Evolutionary conservation across 441 rosid genomes (phyloP).

Genomic region (Arabidopsis hybrid): DNA sequence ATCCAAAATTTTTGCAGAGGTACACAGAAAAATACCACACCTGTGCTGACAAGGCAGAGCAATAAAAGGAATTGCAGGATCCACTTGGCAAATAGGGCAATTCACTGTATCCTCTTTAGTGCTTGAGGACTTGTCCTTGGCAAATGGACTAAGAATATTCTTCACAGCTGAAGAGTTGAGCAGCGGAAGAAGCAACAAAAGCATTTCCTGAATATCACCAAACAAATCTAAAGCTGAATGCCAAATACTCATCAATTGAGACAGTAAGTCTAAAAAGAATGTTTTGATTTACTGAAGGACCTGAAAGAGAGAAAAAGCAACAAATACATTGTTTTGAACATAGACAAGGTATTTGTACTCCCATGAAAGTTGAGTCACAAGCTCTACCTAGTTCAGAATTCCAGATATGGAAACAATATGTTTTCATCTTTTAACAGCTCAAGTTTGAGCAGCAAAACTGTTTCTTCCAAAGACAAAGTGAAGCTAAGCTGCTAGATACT

Average conservation of each 20-base stretch:
- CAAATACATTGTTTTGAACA: neutral
- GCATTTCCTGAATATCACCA: conserved; percentile 76
- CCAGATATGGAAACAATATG: conserved; percentile 10
- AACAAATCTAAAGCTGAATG: conserved; percentile 28
- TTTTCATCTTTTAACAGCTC: conserved; percentile 17
- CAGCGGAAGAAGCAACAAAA: conserved; percentile 93
- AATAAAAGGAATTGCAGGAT: conserved; percentile 82
- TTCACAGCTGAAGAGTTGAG: conserved; percentile 88
- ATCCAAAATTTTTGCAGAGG: conserved; percentile 19
- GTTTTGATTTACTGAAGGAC: conserved; percentile 7
- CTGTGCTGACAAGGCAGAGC: conserved; percentile 96
- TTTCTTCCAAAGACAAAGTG: conserved; percentile 17
- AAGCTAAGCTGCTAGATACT: conserved; percentile 16
- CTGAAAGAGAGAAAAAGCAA: conserved; percentile 1
- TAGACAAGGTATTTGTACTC: conserved; percentile 10
- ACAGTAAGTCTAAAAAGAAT: conserved; percentile 2
- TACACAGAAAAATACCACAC: conserved; percentile 48
- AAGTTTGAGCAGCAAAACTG: conserved; percentile 12
- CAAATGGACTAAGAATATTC: conserved; percentile 75
- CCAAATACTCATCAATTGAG: conserved; percentile 20
- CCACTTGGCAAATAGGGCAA: conserved; percentile 85
- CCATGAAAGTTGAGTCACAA: conserved; percentile 10
- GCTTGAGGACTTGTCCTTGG: conserved; percentile 77
- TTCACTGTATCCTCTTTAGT: conserved; percentile 58
- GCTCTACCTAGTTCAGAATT: conserved; percentile 21